Evolutionary conservation across 495 filamentous ascomycete species (phyloP), one percentile per base, ranked within the genome.

Genomic region (Aspergillus coremiiformis): DNA sequence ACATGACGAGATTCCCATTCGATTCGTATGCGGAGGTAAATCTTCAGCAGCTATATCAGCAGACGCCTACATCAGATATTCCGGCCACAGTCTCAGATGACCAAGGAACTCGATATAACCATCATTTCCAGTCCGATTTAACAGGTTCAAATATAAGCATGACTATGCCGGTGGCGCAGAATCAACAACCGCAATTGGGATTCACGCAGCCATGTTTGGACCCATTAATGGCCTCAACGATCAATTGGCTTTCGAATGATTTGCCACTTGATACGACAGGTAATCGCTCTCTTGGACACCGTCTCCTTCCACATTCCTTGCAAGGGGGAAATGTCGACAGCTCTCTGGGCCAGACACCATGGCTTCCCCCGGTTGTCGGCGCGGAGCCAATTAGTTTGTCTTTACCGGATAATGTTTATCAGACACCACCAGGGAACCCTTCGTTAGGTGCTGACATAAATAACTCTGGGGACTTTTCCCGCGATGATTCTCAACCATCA

Each of bases 221-320:
- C 27, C 62, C 58, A 12, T 63, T 62, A 5, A 57, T 59, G 39
- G 27, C 58, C 39, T 63, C 66, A 19, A 63, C 65, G 0, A 61
- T 72, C 19, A 72, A 74, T 43, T 74, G 71, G 71, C 56, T 71
- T 9, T 61, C 69, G 14, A 58, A 59, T 14, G 66, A 65, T 35
- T 41, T 66, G 20, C 54, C 64, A 14, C 23, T 55, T 6, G 51
- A 52, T 20, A 29, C 57, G 29, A 6, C 57, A 9, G 44, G 43
- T 32, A 53, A 58, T 12, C 49, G 55, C 6, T 7, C 50, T 14
- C 17, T 29, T 56, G 42, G 17, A 54, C 35, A 53, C 9, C 39
- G 53, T 15, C 20, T 47, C 9, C 19, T 56, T 21, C 53, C 55
- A 4, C 62, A 61, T 35, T 58, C 52, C 15, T 44, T 58, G n/a